phyloP scores from a whole-genome alignment of 306 rosid species.

The Mimosa pudica region DNA sequence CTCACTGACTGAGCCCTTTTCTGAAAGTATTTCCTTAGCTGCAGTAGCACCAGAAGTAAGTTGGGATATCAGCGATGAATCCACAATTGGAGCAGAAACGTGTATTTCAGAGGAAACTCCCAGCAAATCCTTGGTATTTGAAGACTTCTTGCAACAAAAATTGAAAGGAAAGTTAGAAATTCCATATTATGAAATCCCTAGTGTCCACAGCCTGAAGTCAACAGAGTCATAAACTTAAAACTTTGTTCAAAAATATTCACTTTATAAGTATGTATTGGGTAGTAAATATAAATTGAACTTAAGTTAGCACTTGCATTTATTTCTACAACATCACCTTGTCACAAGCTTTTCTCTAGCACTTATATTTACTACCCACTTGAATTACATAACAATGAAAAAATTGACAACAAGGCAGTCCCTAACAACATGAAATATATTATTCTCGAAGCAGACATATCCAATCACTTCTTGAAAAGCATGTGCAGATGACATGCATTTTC shows the following conservation, averaged over 20 bases:
- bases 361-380: background rate
- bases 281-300: background rate
- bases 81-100: conserved; percentile 36
- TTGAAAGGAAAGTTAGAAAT: conserved; percentile 32
- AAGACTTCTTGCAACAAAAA: conserved; percentile 45
- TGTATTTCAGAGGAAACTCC: conserved; percentile 44
- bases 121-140: conserved; percentile 40
- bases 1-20: conserved; percentile 32
- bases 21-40: conserved; percentile 33
- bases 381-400: background rate
- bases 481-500: background rate
- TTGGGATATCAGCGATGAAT: conserved; percentile 34
- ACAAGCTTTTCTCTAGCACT: background rate
- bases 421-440: background rate
- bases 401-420: background rate
- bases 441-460: background rate
- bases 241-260: too few species aligned
- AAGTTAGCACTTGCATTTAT: background rate
- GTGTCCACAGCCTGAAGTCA: background rate
- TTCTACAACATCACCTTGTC: too few species aligned
- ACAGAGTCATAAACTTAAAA: background rate
- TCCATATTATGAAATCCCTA: background rate
- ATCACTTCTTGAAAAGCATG: background rate
- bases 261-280: too few species aligned
- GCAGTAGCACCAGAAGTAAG: conserved; percentile 35